Percentiles rank a stretch among this genome's conserved stretches.
Conservation (phyloP, 306 rosid species). For the Alnus glutinosa region DNA sequence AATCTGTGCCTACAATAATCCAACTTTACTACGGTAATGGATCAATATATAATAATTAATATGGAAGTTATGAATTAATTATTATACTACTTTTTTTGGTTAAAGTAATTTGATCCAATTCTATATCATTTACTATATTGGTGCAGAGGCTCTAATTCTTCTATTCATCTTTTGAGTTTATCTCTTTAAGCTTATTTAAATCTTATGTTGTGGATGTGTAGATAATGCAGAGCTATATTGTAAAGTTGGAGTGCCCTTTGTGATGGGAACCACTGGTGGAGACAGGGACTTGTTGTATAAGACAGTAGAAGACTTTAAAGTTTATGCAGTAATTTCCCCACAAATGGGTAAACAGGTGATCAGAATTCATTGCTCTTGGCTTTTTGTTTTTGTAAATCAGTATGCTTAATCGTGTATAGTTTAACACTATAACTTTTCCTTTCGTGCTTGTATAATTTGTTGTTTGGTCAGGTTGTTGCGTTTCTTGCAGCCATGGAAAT, state of each 20-base stretch:
- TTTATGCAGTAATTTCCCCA: conserved; percentile 88
- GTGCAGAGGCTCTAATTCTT: not conserved
- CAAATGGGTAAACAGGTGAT: conserved; percentile 95
- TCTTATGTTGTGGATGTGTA: conserved; percentile 30
- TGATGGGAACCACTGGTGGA: conserved; percentile 97
- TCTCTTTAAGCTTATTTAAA: not conserved
- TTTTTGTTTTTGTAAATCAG: not conserved
- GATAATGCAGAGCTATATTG: conserved; percentile 83
- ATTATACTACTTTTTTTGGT: no score
- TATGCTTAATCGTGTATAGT: not conserved
- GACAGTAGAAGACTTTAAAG: conserved; percentile 69
- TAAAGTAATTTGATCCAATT: not conserved
- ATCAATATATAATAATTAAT: no score
- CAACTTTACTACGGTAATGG: no score
- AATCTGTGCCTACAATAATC: no score
- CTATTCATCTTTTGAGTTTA: not conserved
- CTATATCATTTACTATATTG: not conserved
- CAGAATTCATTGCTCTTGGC: conserved; percentile 17
- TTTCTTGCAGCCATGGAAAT: conserved; percentile 98
- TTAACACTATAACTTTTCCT: conserved; percentile 13
- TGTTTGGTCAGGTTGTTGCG: conserved; percentile 72
- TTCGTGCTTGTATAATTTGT: conserved; percentile 28
- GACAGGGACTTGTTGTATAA: conserved; percentile 67
- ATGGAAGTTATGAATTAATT: no score
- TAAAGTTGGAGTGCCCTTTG: conserved; percentile 87